Base-by-base conservation (phyloP, 2,329 filamentous ascomycete species). In the Cladophialophora carrionii region DNA sequence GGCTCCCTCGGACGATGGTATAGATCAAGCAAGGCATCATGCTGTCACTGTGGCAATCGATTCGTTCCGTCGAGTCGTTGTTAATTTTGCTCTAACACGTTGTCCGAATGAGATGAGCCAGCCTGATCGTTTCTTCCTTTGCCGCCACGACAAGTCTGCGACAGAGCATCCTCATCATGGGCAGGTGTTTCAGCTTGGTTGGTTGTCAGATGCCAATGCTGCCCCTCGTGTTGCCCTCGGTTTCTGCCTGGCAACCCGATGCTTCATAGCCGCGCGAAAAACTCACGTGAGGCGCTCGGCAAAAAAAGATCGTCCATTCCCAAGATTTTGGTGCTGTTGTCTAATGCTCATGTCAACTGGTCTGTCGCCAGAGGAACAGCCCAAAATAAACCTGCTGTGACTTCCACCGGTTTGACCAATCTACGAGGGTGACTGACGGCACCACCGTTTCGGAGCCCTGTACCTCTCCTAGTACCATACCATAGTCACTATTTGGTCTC, bases 11-110 rank as follows among this genome's bases (percentile, higher is more conserved):
- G 37, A n/a, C 6, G 17, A 43, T 41, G 37, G 37, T 41, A 17
- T 41, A n/a, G n/a, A 17, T 41, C 17, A 24, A 20, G 48, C 41
- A 29, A 24, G 26, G 17, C 17, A 43, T 43, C 1, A 53, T 61
- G 56, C 37, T 60, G 57, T 61, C 62, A 64, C 57, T 61, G 51
- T 64, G 62, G 62, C 62, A 49, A 64, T 31, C 29, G 17, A 37
- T 22, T 37, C 37, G 31, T 63, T 41, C 22, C 52, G 37, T 9
- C 48, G 22, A 51, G 37, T n/a, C 37, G 3, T 43, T n/a, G 37
- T 43, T 9, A 51, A 51, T 51, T 26, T 29, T 12, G 10, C 9
- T 51, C 9, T 51, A 24, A 3, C 26, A 29, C 3, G 6, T 29
- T 6, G 6, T 29, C 14, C 48, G 22, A 7, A 51, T 20, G 48